phyloP scores from a whole-genome alignment of 2,329 filamentous ascomycete species.

The Magnaporthiopsis poae region DNA sequence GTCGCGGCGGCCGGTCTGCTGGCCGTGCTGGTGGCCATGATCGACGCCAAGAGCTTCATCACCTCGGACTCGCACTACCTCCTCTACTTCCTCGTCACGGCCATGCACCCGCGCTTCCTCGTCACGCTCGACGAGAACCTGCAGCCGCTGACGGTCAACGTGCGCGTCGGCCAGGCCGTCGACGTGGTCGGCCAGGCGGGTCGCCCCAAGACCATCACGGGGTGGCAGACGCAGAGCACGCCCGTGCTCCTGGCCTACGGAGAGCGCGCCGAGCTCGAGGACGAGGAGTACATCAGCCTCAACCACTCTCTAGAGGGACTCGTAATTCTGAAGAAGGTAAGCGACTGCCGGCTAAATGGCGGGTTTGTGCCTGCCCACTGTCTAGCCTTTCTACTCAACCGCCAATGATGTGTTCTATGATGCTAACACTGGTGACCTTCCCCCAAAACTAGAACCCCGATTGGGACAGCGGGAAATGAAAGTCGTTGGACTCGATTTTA shows the following conservation, averaged over 20 bases:
- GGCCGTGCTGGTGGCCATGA: slow-evolving; percentile 82
- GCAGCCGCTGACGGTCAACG: slow-evolving; percentile 87
- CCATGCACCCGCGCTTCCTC: slow-evolving; percentile 93
- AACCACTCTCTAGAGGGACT: slow-evolving; percentile 87
- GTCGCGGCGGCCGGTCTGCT: slow-evolving; percentile 84
- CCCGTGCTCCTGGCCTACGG: slow-evolving; percentile 89
- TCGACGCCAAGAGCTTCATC: slow-evolving; percentile 83
- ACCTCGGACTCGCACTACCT: slow-evolving; percentile 70
- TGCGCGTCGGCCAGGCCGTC: slow-evolving; percentile 93
- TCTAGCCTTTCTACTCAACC: not conserved
- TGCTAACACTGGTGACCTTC: not conserved
- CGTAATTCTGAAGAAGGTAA: slow-evolving; percentile 92
- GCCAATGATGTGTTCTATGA: not conserved
- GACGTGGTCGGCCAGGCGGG: slow-evolving; percentile 96
- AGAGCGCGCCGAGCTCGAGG: slow-evolving; percentile 90
- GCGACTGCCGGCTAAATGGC: slow-evolving; percentile 18
- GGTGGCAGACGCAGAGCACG: slow-evolving; percentile 99
- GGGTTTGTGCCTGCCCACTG: not conserved
- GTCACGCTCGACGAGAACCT: slow-evolving; percentile 92
- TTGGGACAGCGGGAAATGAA: slow-evolving; percentile 41
- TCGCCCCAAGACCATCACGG: slow-evolving; percentile 95
- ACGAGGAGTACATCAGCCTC: slow-evolving; percentile 91
- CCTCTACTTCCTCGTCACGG: slow-evolving; percentile 90
- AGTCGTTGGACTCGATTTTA: slow-evolving; percentile 1
- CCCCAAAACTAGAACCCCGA: slow-evolving; percentile 38